Percentiles rank a stretch among this genome's conserved stretches.
phyloP scores from a whole-genome alignment of 2,329 filamentous ascomycete genomes.

The Orbilia ellipsospora region DNA sequence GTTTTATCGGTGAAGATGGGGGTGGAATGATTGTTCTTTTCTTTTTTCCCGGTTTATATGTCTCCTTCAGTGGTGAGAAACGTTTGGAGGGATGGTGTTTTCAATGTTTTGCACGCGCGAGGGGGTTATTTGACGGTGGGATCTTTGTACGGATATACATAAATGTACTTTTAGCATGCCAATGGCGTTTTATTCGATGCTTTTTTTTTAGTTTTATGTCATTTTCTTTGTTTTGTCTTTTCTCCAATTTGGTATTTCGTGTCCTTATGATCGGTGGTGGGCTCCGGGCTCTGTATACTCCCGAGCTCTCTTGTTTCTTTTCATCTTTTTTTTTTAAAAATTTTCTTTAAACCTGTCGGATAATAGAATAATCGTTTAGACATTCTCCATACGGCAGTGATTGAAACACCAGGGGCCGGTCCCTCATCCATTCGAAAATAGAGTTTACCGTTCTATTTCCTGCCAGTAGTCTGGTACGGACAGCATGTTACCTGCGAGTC shows the following conservation, averaged over 20 bases:
- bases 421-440: not conserved
- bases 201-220: not conserved
- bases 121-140: not conserved
- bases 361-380: conserved; percentile 3
- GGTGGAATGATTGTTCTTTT: not conserved
- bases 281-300: conserved; percentile 17
- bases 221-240: not conserved
- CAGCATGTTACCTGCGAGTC: too few relatives aligned
- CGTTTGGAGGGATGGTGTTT: not conserved
- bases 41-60: conserved; percentile 25
- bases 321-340: too few relatives aligned
- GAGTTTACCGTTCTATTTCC: too few relatives aligned
- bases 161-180: conserved; percentile 55
- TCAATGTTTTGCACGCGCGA: conserved; percentile 3
- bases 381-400: not conserved
- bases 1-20: conserved; percentile 78
- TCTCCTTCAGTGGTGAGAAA: not conserved
- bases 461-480: too few relatives aligned
- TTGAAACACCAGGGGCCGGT: not conserved
- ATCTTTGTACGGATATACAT: conserved; percentile 14
- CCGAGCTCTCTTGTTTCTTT: not conserved
- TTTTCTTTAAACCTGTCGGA: not conserved
- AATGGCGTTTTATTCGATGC: conserved; percentile 20
- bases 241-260: not conserved
- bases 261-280: not conserved